Evolutionary conservation across 768 basidiomycete genomes (phyloP), one percentile per base, ranked within the genome.

Genomic region (Rhodotorula graminis): DNA sequence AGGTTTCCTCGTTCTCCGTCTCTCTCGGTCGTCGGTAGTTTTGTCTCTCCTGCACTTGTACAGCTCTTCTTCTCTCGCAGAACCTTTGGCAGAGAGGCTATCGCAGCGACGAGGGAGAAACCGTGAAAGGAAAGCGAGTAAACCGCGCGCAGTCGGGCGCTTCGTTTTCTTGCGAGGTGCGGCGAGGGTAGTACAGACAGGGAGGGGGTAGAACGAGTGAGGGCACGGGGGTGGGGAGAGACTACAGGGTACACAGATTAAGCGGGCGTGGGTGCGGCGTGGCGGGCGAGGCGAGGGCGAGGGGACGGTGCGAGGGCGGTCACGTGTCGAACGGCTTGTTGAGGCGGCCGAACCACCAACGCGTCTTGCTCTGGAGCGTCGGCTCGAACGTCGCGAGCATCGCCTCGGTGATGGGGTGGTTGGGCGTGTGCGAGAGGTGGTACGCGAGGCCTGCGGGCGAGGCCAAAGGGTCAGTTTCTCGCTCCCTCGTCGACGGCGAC

Each of bases 391-490:
- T 58, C 3, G 42, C 52, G 29, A 76, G 37, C 25, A 71, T 47
- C 7, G 64, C 56, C 47, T 69, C 69, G 15, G 71, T 76, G 58
- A 76, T 56, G 18, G 62, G 61, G 61, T 76, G 75, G 53, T 73
- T 73, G 14, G 57, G 40, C 23, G 75, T 69, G 61, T 76, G 75
- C 67, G 72, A 61, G 49, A 76, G 66, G 67, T 76, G 75, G 53
- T 76, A 76, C 7, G 75, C 75, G 31, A 76, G 64, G 19, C 75
- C 75, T 76, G 67, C 47, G 19, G 44, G 12, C 44, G 11, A 46
- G 11, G 37, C 6, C 2, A 3, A 29, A 2, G 16, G 60, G 59
- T 44, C 42, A 61, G 60, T 2, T 8, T 10, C 46, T 18, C 9
- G 40, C 23, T 3, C 47, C 5, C 25, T 50, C 44, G 8, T 9